These are phyloP conservation scores for Hymenoscyphus linearis DNA, from an alignment of 2,329 filamentous ascomycete genomes.

Conservation along the genomic window DNA sequence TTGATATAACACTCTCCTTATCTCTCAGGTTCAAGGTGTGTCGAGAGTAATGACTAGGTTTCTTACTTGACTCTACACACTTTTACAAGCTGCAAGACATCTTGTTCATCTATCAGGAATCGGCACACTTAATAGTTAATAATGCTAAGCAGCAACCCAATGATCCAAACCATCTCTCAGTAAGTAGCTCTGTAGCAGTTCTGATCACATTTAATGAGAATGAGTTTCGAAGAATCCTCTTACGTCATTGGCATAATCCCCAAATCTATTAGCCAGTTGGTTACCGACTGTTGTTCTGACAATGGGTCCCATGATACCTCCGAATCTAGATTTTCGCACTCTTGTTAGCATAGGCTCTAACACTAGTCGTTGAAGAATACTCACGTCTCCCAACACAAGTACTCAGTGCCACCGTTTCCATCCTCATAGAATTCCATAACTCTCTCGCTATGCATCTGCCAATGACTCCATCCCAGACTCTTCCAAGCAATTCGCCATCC, in stretches of 20 bases:
- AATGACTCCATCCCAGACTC: conserved; percentile 27
- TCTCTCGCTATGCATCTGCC: conserved; percentile 36
- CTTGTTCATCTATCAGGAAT: background rate
- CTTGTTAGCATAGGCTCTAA: background rate
- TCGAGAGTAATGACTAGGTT: background rate
- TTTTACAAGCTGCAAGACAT: background rate
- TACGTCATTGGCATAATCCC: conserved; percentile 37
- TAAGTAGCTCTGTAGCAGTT: background rate
- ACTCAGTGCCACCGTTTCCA: conserved; percentile 34
- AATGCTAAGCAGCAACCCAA: background rate
- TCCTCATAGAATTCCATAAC: conserved; percentile 42
- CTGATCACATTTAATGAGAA: background rate
- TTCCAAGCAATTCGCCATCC: conserved; percentile 40
- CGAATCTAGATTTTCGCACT: conserved; percentile 26
- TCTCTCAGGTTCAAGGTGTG: no score
- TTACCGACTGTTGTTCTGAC: conserved; percentile 33
- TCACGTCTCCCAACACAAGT: conserved; percentile 40
- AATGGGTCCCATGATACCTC: conserved; percentile 35
- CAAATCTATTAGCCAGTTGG: conserved; percentile 34
- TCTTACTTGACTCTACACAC: background rate
- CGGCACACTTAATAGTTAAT: background rate
- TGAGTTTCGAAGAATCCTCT: conserved; percentile 30
- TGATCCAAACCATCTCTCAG: background rate
- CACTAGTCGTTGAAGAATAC: background rate
- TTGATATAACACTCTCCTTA: no score